Base-by-base conservation (phyloP, 2,329 filamentous ascomycete genomes). In the Dactylellina drechsleri region DNA sequence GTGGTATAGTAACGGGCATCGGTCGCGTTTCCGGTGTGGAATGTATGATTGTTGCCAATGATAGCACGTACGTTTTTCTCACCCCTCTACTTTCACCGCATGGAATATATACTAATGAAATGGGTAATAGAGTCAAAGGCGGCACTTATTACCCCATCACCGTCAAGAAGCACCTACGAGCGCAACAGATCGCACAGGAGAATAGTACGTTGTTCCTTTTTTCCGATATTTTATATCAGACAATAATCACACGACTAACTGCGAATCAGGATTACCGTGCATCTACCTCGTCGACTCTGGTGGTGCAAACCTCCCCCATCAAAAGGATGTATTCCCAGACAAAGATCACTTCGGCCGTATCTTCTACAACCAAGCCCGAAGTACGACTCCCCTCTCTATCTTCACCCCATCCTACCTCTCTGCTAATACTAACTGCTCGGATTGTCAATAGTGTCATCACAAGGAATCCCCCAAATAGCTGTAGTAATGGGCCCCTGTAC, bases 401-500 rank as follows among this genome's bases (percentile, higher is more conserved):
- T 36, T 3, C 23, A 23, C 23, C 10, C 41, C 26, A n/a, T n/a
- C 56, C 18, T 1, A 45, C 40, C 67, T 41, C 4, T 43, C 2
- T 52, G 2, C 15, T 5, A 26, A 54, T 47, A 18, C 18, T 49
- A 60, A 56, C 36, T 23, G 20, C 41, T 60, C 40, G 23, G 23
- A 23, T 23, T 23, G 23, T 23, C 18, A 7, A 59, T 18, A 82
- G 80, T 98, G 93, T 95, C 91, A 78, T 87, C 91, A 1, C 84
- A 90, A 78, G 92, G 93, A 3, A 96, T 98, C 76, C 94, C 94
- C 0, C 94, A 98, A 81, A 91, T 99, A 78, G 90, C 92, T 8
- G 92, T 97, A 1, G 94, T 99, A 54, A 97, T 99, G 94, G 94
- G 94, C 0, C 92, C 94, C 50, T 99, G 95, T 83, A 99, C 95